Evolutionary conservation across 345 rosid species (phyloP), one percentile per base, ranked within the genome.

Genomic region (Populus pruinosa): DNA sequence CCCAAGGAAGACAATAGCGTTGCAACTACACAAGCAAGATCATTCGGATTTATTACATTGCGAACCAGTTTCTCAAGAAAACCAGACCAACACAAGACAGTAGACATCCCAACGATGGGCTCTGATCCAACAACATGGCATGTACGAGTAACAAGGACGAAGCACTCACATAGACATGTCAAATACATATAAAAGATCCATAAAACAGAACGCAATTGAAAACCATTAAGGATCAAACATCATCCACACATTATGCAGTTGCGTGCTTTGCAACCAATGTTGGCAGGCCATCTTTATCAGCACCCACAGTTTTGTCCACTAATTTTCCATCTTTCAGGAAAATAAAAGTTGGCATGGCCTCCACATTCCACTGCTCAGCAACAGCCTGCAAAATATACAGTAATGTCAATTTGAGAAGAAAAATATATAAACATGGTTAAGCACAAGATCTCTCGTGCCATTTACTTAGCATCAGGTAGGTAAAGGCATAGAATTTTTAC

Each of bases 301-400:
- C 80, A 67, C 80, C 80, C 31, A 69, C 72, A 39, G 44, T 20
- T 39, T 69, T 69, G 47, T 69, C 72, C 50, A 39, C 53, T n/a
- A 10, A 0, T 43, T 69, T 69, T 5, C 72, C 72, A 5, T 69
- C 72, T 25, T 39, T 69, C 72, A 69, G 17, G 53, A 69, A 69
- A 14, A 69, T n/a, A 16, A 69, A 69, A 39, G 72, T 69, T 43
- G 72, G 72, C 72, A 69, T 69, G 5, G 72, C 53, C 53, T 69
- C 55, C 50, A 69, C 53, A n/a, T 39, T 13, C 55, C 55, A 41
- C 8, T 69, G 36, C 55, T 43, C 72, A 13, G 72, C 33, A 69
- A 69, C 72, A 43, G 18, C 0, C 72, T 69, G 72, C 31, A 69
- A 23, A 69, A 69, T 11, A 35, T n/a, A 69, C 55, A 69, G 0